A percentile compares a stretch with the other conserved stretches of the same genome.
Conservation (phyloP, 2,329 filamentous ascomycete genomes). For the Lizonia empirigonia region DNA sequence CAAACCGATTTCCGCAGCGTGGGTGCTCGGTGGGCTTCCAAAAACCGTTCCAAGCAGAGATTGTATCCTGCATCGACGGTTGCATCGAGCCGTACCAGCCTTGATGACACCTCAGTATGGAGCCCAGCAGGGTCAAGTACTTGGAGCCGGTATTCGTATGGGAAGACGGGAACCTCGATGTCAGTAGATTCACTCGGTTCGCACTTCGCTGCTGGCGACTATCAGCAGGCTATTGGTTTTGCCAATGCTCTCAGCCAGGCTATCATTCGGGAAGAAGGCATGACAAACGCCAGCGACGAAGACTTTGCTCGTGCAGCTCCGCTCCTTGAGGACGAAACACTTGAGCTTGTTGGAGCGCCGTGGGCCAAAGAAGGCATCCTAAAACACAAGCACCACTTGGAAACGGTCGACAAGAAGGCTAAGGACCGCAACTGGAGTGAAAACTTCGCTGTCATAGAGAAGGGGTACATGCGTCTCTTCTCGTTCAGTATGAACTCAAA, state of each 20-base stretch:
- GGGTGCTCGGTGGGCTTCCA: constrained; percentile 78
- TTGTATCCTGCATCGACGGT: constrained; percentile 78
- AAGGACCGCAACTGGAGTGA: constrained; percentile 95
- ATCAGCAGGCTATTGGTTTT: constrained; percentile 96
- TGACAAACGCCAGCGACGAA: constrained; percentile 59
- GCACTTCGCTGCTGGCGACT: constrained; percentile 75
- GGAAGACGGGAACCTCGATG: constrained; percentile 87
- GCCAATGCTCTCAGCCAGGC: constrained; percentile 95
- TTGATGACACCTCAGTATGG: constrained; percentile 92
- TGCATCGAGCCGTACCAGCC: constrained; percentile 89
- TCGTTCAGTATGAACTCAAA: constrained; percentile 83
- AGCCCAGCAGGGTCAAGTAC: constrained; percentile 90
- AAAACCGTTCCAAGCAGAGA: constrained; percentile 80
- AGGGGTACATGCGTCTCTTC: constrained; percentile 91
- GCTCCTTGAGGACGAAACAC: constrained; percentile 86
- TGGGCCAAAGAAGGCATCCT: constrained; percentile 98
- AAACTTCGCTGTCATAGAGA: constrained; percentile 94
- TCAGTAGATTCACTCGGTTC: constrained; percentile 90
- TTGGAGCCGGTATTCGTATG: constrained; percentile 92
- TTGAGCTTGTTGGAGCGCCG: constrained; percentile 90
- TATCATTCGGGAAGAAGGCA: constrained; percentile 87
- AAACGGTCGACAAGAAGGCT: constrained; percentile 86
- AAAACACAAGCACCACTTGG: constrained; percentile 95
- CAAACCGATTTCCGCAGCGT: constrained; percentile 65
- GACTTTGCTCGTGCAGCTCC: constrained; percentile 66